Evolutionary conservation across 495 filamentous ascomycete genomes (phyloP), one percentile per base, ranked within the genome.

Genomic region (Terfezia claveryi): DNA sequence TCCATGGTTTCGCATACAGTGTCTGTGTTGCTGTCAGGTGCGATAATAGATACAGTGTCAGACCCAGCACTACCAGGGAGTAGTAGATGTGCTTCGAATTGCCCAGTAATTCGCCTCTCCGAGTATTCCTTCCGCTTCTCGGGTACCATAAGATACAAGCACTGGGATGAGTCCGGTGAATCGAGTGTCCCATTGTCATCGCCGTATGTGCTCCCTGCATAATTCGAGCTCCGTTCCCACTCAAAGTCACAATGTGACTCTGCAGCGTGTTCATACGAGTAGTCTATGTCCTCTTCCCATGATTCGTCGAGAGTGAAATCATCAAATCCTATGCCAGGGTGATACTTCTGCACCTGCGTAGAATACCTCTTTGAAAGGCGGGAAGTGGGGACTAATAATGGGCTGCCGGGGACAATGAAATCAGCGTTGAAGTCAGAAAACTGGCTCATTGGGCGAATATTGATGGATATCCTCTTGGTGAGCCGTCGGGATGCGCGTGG

Each of bases 231-330:
- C 50, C 78, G 75, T 50, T 80, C 75, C 87, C 87, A 94, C 57
- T 91, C 82, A 58, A 87, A 94, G 59, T 95, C 78, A 63, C 83
- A 94, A 60, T 87, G 78, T 1, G 87, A 86, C 66, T 95, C 89
- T 8, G 82, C 85, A 50, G 81, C 85, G 66, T 91, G 79, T 58
- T 94, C 84, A 62, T 95, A 96, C 65, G 82, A 91, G 66, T 83
- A 95, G 65, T 94, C 88, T 60, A 96, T 89, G 60, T 88, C 87
- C 49, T 87, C 85, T 62, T 96, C 89, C 89, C 89, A 96, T 20
- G 74, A 81, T 49, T 79, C 75, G 38, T 79, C 76, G 27, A 75
- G 64, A 7, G 63, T 56, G 8, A 66, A 64, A 52, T 67, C 57
- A 14, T 72, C 63, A 4, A 62, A 64, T 37, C 65, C 38, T n/a